Evolutionary conservation across 331 rosid species (phyloP), one percentile per base, ranked within the genome.

Genomic region (Erythrophleum ivorense): DNA sequence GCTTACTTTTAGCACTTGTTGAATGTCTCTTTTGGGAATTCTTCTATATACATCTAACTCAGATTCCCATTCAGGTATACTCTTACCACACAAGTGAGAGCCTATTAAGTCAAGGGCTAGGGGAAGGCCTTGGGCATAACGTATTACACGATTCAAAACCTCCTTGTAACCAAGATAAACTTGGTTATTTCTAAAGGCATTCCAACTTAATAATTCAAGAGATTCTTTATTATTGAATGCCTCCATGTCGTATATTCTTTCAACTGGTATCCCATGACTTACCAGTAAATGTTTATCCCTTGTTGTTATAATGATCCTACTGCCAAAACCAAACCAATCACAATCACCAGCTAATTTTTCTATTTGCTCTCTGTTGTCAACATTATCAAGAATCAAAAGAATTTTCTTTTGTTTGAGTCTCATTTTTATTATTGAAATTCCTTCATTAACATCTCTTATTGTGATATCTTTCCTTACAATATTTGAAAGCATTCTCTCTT

Each of bases 281-380:
- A 43, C 57, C 72, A 88, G 41, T 54, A 88, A 11, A 41, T 72
- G 74, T 43, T 72, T 85, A 46, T 88, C 91, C 75, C 91, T 71
- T 5, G 90, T 82, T 24, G 91, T 90, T 16, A 88, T 36, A 49
- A 90, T 72, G n/a, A 87, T 73, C 70, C 81, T 57, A 52, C 92
- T 89, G 53, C 92, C 91, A 1, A 49, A 19, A 43, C 87, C 92
- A 69, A 89, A 87, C 87, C 87, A 89, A 46, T 46, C 12, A 2
- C 5, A 9, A 1, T 6, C 52, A 46, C 52, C 52, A 6, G 52
- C 52, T 46, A 46, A 9, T 46, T 6, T 6, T 40, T 6, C 6
- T 40, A 40, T 3, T 6, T 40, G 43, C 43, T 40, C 43, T 6
- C 3, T 40, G 3, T 40, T 40, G 43, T 40, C 43, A 40, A 40